These are phyloP conservation scores for Alternaria novae-zelandiae DNA, from an alignment of 2,329 filamentous ascomycete genomes.

Conservation along the genomic window DNA sequence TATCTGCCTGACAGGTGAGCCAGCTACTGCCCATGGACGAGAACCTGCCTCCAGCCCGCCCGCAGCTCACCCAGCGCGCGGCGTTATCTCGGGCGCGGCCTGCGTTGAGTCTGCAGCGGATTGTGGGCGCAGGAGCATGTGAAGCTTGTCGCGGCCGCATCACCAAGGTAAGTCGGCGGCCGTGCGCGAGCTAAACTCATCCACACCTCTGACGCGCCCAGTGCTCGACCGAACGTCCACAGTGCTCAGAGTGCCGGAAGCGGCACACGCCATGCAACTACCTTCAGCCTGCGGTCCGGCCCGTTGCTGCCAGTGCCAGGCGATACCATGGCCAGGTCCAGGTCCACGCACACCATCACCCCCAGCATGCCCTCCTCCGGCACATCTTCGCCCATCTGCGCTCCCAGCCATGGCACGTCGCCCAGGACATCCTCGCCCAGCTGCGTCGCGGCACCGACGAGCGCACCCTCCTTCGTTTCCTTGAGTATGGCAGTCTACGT, in stretches of 20 bases:
- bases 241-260: constrained; percentile 1
- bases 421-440: background rate
- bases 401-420: background rate
- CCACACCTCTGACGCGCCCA: background rate
- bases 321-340: background rate
- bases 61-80: background rate
- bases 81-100: background rate
- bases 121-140: constrained; percentile 1
- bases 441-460: background rate
- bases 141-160: constrained; percentile 9
- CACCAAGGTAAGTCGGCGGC: constrained; percentile 2
- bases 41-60: background rate
- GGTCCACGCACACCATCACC: background rate
- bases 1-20: background rate
- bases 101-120: background rate
- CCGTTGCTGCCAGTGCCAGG: background rate
- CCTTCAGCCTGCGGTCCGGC: background rate
- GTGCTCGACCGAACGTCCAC: constrained; percentile 4
- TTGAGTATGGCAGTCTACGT: constrained; percentile 7
- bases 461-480: background rate
- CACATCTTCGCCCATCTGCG: constrained; percentile 8
- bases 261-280: constrained; percentile 3
- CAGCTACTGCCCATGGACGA: background rate
- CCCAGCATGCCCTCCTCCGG: background rate
- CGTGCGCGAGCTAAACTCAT: background rate